Evolutionary conservation across 225 moss, liverwort and hornwort species (phyloP).

Genomic region (Sphagnum tenellum): DNA sequence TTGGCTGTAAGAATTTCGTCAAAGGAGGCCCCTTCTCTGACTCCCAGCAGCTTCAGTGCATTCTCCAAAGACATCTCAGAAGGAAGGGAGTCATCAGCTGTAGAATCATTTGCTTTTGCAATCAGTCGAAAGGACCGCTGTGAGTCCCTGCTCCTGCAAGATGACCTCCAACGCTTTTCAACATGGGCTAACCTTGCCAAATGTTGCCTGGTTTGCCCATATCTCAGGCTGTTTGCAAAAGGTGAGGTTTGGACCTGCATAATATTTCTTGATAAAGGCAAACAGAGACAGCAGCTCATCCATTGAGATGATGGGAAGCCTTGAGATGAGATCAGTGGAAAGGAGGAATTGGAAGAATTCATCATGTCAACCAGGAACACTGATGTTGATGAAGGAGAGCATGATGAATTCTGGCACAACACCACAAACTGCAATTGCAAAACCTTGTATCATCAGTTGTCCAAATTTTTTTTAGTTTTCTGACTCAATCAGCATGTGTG

Average conservation of each 20-base stretch:
- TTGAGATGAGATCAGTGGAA: slow-evolving; percentile 11
- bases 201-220: neutral
- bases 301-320: slow-evolving; percentile 19
- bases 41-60: slow-evolving; percentile 80
- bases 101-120: slow-evolving; percentile 71
- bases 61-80: slow-evolving; percentile 78
- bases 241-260: slow-evolving; percentile 9
- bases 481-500: neutral
- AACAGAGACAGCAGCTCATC: slow-evolving; percentile 13
- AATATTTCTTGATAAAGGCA: slow-evolving; percentile 12
- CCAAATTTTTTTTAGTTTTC: slow-evolving; percentile 1
- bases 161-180: slow-evolving; percentile 5
- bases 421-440: slow-evolving; percentile 13
- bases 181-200: slow-evolving; percentile 20
- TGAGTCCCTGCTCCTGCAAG: slow-evolving; percentile 5
- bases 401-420: slow-evolving; percentile 18
- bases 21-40: slow-evolving; percentile 81
- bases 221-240: slow-evolving; percentile 14
- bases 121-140: slow-evolving; percentile 41
- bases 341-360: slow-evolving; percentile 21
- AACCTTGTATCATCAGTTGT: slow-evolving; percentile 2
- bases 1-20: slow-evolving; percentile 83
- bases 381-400: slow-evolving; percentile 5
- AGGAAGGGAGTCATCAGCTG: slow-evolving; percentile 76
- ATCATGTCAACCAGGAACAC: slow-evolving; percentile 9